Evolutionary conservation across 129 eudicot species (phyloP).

Genomic region (Silybum marianum): DNA sequence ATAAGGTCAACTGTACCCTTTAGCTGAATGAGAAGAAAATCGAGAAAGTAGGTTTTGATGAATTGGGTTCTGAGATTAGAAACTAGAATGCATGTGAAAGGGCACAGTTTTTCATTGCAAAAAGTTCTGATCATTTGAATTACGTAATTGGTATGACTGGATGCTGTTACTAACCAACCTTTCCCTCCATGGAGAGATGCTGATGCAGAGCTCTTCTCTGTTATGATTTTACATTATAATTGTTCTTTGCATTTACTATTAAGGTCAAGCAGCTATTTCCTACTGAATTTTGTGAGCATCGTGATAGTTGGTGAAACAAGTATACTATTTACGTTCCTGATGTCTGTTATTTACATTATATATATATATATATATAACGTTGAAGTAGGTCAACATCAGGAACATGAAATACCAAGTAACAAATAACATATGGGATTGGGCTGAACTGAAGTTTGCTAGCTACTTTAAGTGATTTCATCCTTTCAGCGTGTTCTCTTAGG

Average conservation of each 20-base stretch:
- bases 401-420: not conserved
- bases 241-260: too few relatives aligned
- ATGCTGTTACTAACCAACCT: not conserved
- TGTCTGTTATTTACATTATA: not conserved
- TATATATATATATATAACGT: not conserved
- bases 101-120: not conserved
- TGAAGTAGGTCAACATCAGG: not conserved
- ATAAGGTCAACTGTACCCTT: not conserved
- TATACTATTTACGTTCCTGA: not conserved
- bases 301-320: not conserved
- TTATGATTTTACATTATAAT: too few relatives aligned
- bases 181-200: not conserved
- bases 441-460: not conserved
- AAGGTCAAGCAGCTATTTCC: not conserved
- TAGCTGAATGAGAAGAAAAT: not conserved
- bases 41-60: too few relatives aligned
- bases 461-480: not conserved
- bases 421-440: not conserved
- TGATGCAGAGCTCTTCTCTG: too few relatives aligned
- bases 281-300: not conserved
- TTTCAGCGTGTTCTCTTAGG: not conserved
- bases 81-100: not conserved
- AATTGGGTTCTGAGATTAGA: slow-evolving; percentile 6
- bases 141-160: not conserved
- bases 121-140: not conserved